These are phyloP conservation scores for Syzygium syzygioides DNA, from an alignment of 441 rosid genomes.

Conservation along the genomic window DNA sequence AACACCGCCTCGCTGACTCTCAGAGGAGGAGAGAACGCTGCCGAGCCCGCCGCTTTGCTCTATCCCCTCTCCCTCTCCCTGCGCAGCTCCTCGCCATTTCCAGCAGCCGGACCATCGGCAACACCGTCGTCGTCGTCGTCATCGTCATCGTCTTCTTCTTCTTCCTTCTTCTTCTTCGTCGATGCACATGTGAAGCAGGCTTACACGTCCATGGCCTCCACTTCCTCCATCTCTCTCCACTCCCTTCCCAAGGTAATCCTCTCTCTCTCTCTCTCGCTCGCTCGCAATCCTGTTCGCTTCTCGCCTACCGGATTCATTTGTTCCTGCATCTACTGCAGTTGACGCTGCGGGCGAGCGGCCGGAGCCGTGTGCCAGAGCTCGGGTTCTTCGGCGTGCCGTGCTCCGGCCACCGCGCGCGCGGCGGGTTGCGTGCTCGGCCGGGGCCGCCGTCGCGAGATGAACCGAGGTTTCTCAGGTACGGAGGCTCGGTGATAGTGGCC, in stretches of 20 bases:
- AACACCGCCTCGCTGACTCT: background rate
- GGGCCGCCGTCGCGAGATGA: conserved; percentile 10
- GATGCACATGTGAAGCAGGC: background rate
- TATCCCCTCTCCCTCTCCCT: background rate
- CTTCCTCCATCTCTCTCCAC: conserved; percentile 28
- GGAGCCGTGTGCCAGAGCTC: conserved; percentile 18
- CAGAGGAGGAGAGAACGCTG: background rate
- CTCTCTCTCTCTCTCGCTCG: background rate
- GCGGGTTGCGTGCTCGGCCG: conserved; percentile 14
- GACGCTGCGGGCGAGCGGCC: conserved; percentile 16
- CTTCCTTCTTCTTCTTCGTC: background rate
- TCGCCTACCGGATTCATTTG: background rate
- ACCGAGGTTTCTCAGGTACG: conserved; percentile 21
- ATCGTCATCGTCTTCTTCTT: background rate
- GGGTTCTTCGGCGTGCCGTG: conserved; percentile 2
- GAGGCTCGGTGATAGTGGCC: conserved; percentile 42
- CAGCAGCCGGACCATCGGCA: background rate
- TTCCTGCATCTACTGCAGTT: background rate
- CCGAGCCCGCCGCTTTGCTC: background rate
- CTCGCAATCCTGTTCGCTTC: background rate
- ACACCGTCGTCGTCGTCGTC: background rate
- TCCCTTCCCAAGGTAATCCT: conserved; percentile 32
- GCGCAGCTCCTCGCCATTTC: background rate
- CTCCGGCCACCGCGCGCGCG: conserved; percentile 10
- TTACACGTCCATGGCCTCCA: conserved; percentile 27